These are phyloP conservation scores for Apiospora sp. DNA, from an alignment of 2,329 filamentous ascomycete genomes.

Conservation along the genomic window DNA sequence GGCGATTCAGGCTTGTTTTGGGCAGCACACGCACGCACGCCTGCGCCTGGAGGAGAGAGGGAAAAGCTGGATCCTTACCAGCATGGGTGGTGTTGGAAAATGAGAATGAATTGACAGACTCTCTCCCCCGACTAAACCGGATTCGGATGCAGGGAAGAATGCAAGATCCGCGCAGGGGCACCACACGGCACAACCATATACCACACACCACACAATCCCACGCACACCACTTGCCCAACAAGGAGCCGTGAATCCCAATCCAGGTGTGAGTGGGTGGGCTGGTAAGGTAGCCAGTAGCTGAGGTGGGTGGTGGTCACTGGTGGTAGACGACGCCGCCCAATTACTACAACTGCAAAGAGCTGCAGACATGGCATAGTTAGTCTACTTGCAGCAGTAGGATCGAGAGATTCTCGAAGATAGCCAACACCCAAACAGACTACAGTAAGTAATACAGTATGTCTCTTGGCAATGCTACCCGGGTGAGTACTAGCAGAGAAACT, in stretches of 20 bases:
- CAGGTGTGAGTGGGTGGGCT: background rate
- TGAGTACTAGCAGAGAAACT: background rate
- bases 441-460: background rate
- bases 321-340: background rate
- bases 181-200: background rate
- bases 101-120: background rate
- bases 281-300: background rate
- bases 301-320: too few species aligned
- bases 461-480: background rate
- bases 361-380: background rate
- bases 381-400: background rate
- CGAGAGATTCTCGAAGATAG: background rate
- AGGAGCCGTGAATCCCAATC: constrained; percentile 9
- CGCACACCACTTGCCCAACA: background rate
- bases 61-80: background rate
- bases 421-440: background rate
- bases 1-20: constrained; percentile 9
- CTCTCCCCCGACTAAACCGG: background rate
- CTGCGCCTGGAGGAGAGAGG: background rate
- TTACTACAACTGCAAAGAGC: background rate
- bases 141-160: constrained; percentile 4
- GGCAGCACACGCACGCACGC: background rate
- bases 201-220: background rate
- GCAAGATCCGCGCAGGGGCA: constrained; percentile 20
- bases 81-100: constrained; percentile 3